phyloP scores from a whole-genome alignment of 345 rosid genomes.

The Diplotaxis tenuifolia region DNA sequence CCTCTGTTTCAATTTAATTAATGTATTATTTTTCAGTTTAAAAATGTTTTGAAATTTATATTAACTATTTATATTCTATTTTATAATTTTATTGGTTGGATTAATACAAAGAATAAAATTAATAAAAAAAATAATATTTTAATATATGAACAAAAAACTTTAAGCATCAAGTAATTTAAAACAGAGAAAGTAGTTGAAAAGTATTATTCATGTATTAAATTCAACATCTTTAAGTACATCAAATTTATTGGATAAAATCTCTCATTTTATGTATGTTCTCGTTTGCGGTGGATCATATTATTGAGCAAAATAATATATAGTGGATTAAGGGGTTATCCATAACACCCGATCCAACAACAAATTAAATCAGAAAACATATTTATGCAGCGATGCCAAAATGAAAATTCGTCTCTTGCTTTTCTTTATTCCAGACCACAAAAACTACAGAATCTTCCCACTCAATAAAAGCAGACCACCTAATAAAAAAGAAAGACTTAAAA shows the following conservation, averaged over 20 bases:
- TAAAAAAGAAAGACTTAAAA: background rate
- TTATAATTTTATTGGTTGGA: too few relatives aligned
- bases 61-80: too few relatives aligned
- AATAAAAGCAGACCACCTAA: slow-evolving; percentile 12
- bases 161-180: too few relatives aligned
- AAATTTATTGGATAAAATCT: background rate
- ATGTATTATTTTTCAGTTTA: too few relatives aligned
- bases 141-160: too few relatives aligned
- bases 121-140: too few relatives aligned
- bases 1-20: too few relatives aligned
- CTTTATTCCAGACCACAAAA: background rate
- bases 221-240: background rate
- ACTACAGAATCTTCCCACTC: slow-evolving; percentile 23
- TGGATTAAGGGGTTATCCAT: slow-evolving; percentile 26
- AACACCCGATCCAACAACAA: slow-evolving; percentile 13
- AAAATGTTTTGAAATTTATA: too few relatives aligned
- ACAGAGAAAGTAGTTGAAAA: too few relatives aligned
- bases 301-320: slow-evolving; percentile 23
- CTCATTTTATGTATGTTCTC: slow-evolving; percentile 4
- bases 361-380: background rate
- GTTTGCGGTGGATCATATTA: slow-evolving; percentile 29
- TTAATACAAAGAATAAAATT: too few relatives aligned
- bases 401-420: slow-evolving; percentile 12
- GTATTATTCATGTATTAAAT: background rate
- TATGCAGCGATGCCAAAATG: slow-evolving; percentile 8